Base-by-base conservation (phyloP, 2,329 filamentous ascomycete genomes). In the Talaromyces sp. region DNA sequence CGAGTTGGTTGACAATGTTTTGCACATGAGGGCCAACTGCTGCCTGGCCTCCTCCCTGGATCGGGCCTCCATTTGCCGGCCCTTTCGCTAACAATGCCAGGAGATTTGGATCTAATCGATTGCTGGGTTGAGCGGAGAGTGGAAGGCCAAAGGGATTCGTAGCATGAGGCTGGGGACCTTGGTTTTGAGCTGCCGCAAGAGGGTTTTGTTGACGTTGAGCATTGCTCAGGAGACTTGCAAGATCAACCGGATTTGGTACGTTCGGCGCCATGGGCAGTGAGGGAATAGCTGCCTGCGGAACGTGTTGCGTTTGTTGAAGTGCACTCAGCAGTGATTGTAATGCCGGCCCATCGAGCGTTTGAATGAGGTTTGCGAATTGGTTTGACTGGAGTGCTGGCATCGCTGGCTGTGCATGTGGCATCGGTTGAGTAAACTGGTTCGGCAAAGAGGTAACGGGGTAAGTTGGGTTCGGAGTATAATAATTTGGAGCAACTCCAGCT, bases 271-370 rank as follows among this genome's bases (percentile, higher is more conserved):
- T 61, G 8, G 62, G 62, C 35, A 78, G 76, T 33, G 76, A 72
- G 31, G 73, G 76, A 56, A 78, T 76, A 37, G 75, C 69, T 27
- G 75, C 68, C 31, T 74, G 75, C 39, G 72, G 66, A 11, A 77
- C 73, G 41, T 79, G 77, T 22, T 79, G 76, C 41, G 74, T 74
- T 62, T 77, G 77, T 64, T 83, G 79, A 62, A 92, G 82, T 9
- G 86, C 84, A 19, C 86, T 83, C 6, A 93, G 78, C 5, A 94
- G 79, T 63, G 86, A 88, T 71, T 92, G 90, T n/a, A 94, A 79
- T 6, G 88, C 86, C 45, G 84, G 83, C 41, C 87, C 86, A 69
- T 93, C 90, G 33, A 93, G 81, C 41, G 86, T 86, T 14, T 87
- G 84, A 67, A 93, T 87, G 47, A 92, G 77, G 64, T 82, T 87